Percentiles rank a stretch among this genome's conserved stretches.
phyloP scores from a whole-genome alignment of 2,329 filamentous ascomycete genomes.

The Claviceps citrina region DNA sequence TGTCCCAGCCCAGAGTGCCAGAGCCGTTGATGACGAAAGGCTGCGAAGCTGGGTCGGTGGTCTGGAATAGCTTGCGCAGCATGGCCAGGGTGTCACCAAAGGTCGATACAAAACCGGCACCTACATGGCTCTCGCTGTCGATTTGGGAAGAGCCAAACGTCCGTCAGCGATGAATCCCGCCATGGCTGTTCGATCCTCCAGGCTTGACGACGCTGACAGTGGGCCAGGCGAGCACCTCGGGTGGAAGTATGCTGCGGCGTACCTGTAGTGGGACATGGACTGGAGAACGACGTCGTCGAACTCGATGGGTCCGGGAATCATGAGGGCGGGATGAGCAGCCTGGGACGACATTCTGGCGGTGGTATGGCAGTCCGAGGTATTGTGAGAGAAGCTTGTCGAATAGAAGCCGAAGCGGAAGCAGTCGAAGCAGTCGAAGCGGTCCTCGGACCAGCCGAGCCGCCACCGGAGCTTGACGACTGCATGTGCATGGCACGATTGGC shows the following conservation, averaged over 20 bases:
- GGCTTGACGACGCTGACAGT: background rate
- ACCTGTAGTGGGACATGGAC: constrained; percentile 92
- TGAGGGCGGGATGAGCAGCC: constrained; percentile 52
- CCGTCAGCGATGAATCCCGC: background rate
- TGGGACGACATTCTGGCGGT: constrained; percentile 42
- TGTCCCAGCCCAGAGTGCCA: constrained; percentile 90
- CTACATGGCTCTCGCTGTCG: constrained; percentile 80
- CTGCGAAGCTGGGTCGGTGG: constrained; percentile 64
- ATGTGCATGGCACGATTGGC: no score
- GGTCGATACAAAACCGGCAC: constrained; percentile 69
- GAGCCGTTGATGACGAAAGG: constrained; percentile 90
- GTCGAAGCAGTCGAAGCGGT: constrained; percentile 3
- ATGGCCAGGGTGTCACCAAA: constrained; percentile 83
- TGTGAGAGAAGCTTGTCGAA: background rate
- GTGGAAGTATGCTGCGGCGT: constrained; percentile 13
- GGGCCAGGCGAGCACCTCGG: background rate
- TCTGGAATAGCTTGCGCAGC: constrained; percentile 89
- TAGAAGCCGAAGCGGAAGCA: background rate
- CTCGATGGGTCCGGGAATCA: constrained; percentile 95
- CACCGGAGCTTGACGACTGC: background rate
- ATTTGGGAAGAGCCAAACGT: background rate
- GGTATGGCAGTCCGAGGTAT: background rate
- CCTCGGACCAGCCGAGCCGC: background rate
- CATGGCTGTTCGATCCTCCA: background rate
- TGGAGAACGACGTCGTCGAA: constrained; percentile 94